These are phyloP conservation scores for Kalmusia sp. DNA, from an alignment of 2,329 filamentous ascomycete genomes.

Conservation along the genomic window DNA sequence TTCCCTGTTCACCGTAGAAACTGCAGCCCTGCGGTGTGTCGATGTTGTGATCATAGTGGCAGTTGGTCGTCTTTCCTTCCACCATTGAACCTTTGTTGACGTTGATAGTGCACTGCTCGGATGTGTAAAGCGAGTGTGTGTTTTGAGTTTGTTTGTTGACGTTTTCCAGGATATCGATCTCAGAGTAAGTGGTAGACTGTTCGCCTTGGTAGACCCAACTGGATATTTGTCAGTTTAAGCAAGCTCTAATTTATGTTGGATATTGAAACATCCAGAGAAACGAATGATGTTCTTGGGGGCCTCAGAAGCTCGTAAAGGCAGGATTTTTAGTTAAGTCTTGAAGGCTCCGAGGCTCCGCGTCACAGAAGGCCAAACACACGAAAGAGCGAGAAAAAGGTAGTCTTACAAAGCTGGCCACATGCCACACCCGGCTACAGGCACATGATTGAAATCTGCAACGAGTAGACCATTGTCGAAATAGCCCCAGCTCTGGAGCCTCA, in stretches of 20 bases:
- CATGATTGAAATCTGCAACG: constrained; percentile 37
- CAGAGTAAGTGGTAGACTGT: constrained; percentile 22
- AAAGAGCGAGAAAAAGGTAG: background rate
- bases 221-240: constrained; percentile 4
- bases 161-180: constrained; percentile 14
- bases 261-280: too few relatives aligned
- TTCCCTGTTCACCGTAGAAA: background rate
- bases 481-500: constrained; percentile 29
- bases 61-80: background rate
- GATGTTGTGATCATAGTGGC: background rate
- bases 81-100: background rate
- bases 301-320: too few relatives aligned
- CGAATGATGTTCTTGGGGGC: too few relatives aligned
- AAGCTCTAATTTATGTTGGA: too few relatives aligned
- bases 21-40: background rate
- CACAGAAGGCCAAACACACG: background rate
- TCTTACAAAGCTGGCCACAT: constrained; percentile 42
- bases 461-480: constrained; percentile 32
- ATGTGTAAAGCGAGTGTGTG: constrained; percentile 6
- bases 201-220: constrained; percentile 46
- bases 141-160: constrained; percentile 5
- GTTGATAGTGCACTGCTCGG: constrained; percentile 8
- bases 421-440: constrained; percentile 36
- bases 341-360: too few relatives aligned
- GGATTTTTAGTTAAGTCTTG: too few relatives aligned